phyloP scores from a whole-genome alignment of 148 eudicot genomes.

The Diospyros kaki region DNA sequence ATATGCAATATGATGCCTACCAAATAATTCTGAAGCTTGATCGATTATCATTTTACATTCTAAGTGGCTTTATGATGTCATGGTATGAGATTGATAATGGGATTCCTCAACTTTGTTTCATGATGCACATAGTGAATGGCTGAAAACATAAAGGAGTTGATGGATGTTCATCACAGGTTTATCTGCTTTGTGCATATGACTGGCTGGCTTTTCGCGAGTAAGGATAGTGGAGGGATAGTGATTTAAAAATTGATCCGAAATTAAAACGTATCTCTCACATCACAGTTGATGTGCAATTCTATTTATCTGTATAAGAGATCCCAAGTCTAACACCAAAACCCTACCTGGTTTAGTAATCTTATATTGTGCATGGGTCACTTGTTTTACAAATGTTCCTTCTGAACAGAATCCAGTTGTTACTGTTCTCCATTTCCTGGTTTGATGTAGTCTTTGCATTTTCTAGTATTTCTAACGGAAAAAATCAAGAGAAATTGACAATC shows the following conservation, averaged over 20 bases:
- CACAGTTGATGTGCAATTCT: not conserved
- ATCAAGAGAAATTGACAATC: not conserved
- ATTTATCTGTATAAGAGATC: not conserved
- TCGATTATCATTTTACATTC: not conserved
- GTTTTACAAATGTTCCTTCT: not conserved
- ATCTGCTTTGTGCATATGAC: not conserved
- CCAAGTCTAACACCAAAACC: not conserved
- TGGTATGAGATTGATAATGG: not conserved
- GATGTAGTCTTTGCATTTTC: too few relatives aligned
- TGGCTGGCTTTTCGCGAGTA: not conserved
- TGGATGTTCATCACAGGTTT: not conserved
- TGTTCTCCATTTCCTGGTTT: not conserved
- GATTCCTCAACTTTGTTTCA: not conserved
- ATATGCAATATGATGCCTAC: not conserved
- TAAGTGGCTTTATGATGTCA: not conserved
- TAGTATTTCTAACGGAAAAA: not conserved
- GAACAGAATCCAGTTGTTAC: not conserved
- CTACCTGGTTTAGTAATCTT: not conserved
- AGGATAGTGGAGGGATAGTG: not conserved
- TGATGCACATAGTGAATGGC: slow-evolving; percentile 2
- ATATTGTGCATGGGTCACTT: not conserved
- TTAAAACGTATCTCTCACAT: not conserved
- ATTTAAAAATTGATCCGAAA: not conserved
- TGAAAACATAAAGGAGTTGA: slow-evolving; percentile 4
- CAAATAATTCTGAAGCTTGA: not conserved